A percentile compares a stretch with the other conserved stretches of the same genome.
Conservation (phyloP, 176 grass and related monocot genomes). For the Avena sativa region DNA sequence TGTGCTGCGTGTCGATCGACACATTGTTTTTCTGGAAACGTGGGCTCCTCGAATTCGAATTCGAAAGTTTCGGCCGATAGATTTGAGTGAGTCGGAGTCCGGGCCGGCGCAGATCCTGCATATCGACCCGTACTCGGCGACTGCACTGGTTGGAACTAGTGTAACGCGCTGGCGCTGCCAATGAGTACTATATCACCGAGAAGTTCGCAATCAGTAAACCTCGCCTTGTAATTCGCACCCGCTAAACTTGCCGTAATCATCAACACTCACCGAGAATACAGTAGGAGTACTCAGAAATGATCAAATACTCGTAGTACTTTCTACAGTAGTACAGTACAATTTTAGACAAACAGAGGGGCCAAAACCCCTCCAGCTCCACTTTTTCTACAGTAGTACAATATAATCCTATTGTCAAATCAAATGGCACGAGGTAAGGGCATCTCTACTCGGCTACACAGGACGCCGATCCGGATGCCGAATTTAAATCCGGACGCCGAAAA, state of each 20-base stretch:
- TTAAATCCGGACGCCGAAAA: too few species aligned
- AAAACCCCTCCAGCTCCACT: too few species aligned
- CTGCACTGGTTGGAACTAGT: conserved; percentile 34
- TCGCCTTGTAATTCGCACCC: not conserved
- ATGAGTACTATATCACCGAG: too few species aligned
- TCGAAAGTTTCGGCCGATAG: conserved; percentile 23
- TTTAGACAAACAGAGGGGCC: too few species aligned
- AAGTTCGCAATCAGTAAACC: not conserved
- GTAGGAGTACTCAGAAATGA: not conserved
- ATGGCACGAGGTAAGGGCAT: conserved; percentile 7
- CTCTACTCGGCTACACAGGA: too few species aligned
- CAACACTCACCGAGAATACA: not conserved
- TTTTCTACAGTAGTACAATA: too few species aligned
- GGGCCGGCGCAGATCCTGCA: conserved; percentile 21
- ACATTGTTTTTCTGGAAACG: conserved; percentile 10
- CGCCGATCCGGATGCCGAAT: too few species aligned
- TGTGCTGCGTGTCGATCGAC: too few species aligned
- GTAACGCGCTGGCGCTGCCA: not conserved
- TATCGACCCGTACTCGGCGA: conserved; percentile 47
- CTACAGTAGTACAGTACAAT: too few species aligned
- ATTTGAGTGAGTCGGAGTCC: conserved; percentile 3
- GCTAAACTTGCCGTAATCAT: not conserved
- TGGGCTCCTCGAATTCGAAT: conserved; percentile 40
- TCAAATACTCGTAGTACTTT: too few species aligned
- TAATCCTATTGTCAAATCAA: not conserved